phyloP scores from a whole-genome alignment of 1,284 basidiomycete species.

The Violaceomyces palustris region DNA sequence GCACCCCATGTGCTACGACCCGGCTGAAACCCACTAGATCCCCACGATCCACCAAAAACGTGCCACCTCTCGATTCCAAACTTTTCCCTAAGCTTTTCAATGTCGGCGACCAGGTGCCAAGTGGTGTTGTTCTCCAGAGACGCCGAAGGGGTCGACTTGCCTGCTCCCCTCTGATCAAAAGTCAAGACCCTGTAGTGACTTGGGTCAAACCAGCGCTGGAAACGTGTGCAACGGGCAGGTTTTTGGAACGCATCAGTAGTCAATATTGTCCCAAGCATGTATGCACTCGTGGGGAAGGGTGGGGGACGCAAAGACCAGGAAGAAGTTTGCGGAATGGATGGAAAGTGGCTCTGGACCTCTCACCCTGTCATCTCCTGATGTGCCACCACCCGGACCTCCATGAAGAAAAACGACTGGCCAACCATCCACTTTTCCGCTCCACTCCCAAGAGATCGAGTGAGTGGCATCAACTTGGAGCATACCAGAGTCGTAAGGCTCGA shows the following conservation, averaged over 20 bases:
- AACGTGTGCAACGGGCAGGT: no score
- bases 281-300: no score
- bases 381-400: slow-evolving; percentile 49
- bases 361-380: slow-evolving; percentile 31
- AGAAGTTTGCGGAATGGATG: no score
- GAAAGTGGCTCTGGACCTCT: no score
- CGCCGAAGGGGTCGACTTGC: slow-evolving; percentile 77
- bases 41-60: slow-evolving; percentile 59
- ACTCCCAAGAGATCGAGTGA: slow-evolving; percentile 44
- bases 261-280: no score
- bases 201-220: slow-evolving; percentile 50
- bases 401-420: slow-evolving; percentile 45
- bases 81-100: slow-evolving; percentile 72
- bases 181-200: slow-evolving; percentile 39
- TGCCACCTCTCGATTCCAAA: slow-evolving; percentile 55
- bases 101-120: slow-evolving; percentile 86
- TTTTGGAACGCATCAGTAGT: no score
- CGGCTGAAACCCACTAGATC: slow-evolving; percentile 69
- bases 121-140: slow-evolving; percentile 83
- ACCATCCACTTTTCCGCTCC: slow-evolving; percentile 37
- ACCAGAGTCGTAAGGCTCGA: slow-evolving; percentile 43
- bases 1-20: neutral
- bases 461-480: slow-evolving; percentile 24
- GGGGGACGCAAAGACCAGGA: no score
- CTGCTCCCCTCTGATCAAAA: slow-evolving; percentile 63